Evolutionary conservation across 768 basidiomycete species (phyloP), one percentile per base, ranked within the genome.

Genomic region (Holtermanniella nyarrowii): DNA sequence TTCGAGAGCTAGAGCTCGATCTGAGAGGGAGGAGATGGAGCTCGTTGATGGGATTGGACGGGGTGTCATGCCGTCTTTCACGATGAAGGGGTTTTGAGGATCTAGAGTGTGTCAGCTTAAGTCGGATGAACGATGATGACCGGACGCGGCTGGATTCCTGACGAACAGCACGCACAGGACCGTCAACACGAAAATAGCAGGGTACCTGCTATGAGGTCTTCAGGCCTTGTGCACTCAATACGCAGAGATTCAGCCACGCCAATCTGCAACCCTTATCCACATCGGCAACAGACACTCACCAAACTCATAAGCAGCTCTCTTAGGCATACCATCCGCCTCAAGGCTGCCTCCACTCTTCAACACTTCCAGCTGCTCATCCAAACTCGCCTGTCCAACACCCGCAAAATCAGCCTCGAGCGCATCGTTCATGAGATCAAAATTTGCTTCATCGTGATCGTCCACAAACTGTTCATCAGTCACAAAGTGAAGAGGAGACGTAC

Each of bases 1-100:
- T 73, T 99, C 93, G 20, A 97, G 75, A 62, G 93, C 76, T 39
- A 89, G 76, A 0, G 83, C 84, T 12, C 84, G 88, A 65, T 95
- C 88, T 1, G 88, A 83, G 21, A 99, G 72, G 59, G 55, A 5
- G 48, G 45, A 2, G 46, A 41, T 0, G 49, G 43, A 12, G 50
- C 42, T 4, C 53, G 44, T 69, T 74, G n/a, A 86, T 72, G 3
- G 26, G 80, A 78, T n/a, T 75, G 76, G 24, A 74, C 71, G 0
- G 76, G 74, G 10, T 77, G 75, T 37, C 31, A 37, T 37, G 31
- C 31, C 31, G 10, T 7, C 31, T 37, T 37, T 37, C 10, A 37
- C 31, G 31, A 37, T 16, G 16, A 37, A 37, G 31, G 31, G 31
- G 31, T 37, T 37, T 37, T 37, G 31, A 7, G 31, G 31, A 16